Evolutionary conservation across 1,139 yeast genomes (phyloP), one percentile per base, ranked within the genome.

Genomic region (Kluyveromyces sp.): DNA sequence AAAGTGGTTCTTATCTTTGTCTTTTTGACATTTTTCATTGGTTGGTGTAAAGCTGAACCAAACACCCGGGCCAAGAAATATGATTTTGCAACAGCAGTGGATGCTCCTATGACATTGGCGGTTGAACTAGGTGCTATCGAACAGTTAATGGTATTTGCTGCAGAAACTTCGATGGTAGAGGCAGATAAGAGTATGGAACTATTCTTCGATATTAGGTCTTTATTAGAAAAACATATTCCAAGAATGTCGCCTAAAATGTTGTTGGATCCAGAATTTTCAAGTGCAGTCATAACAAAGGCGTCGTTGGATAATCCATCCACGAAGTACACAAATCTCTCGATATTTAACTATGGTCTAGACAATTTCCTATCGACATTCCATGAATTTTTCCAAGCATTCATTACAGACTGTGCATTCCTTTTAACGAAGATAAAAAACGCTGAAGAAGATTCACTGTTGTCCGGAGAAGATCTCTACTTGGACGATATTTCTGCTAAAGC

Each of bases 401-500:
- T 89, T 29, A 71, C 79, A 7, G 82, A 85, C 58, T 77, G 86
- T 39, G 95, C 97, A 1, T 82, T 87, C 49, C 71, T 90, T 15
- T 71, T 92, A 48, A 84, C 90, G 4, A 84, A 83, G 57, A 76
- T 92, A 60, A 77, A 94, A 54, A 87, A 87, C 54, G 78, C 80
- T 10, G 97, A 92, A 62, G 98, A 92, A 59, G 97, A 92, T 60
- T 76, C 80, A 38, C 66, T 83, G 47, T 64, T 86, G 46, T 78
- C 87, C 8, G 67, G 75, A 55, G 70, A 75, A 57, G 72, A 69
- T 54, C 57, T 70, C 46, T 51, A 53, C 49, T 34, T 69, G 45
- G 83, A 78, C 52, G 79, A 74, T 48, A 70, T 83, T 34, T 75
- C 86, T 2, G 78, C 82, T 25, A 81, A 85, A 51, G 84, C 92